Evolutionary conservation across 2,329 filamentous ascomycete genomes (phyloP).

Genomic region (Rugonectria rugulosa): DNA sequence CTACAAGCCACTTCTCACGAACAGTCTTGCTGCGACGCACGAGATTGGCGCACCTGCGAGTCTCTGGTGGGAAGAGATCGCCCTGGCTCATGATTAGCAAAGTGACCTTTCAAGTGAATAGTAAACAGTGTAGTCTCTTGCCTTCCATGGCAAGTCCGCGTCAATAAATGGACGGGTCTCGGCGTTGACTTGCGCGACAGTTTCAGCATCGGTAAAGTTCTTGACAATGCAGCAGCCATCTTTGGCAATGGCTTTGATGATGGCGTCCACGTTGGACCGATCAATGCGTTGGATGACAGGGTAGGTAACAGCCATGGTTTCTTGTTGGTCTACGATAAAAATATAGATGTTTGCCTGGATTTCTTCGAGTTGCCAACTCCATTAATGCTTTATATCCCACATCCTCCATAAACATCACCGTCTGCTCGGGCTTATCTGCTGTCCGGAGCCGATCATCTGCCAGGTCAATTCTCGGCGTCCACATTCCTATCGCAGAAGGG

Average conservation of each 20-base stretch:
- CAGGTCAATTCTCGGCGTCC: conserved; percentile 1
- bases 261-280: conserved; percentile 10
- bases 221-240: conserved; percentile 16
- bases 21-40: conserved; percentile 12
- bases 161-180: conserved; percentile 16
- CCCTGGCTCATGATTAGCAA: not conserved
- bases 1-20: conserved; percentile 12
- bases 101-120: not conserved
- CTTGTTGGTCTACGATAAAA: not conserved
- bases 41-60: conserved; percentile 13
- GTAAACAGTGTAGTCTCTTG: not conserved
- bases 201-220: conserved; percentile 11
- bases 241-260: conserved; percentile 10
- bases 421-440: conserved; percentile 5
- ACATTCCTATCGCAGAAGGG: conserved; percentile 11
- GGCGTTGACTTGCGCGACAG: conserved; percentile 11
- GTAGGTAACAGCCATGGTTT: conserved; percentile 12
- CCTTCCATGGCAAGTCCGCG: conserved; percentile 18
- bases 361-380: not conserved
- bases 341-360: not conserved
- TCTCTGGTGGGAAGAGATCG: conserved; percentile 15
- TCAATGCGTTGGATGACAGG: conserved; percentile 15
- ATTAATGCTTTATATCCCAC: conserved; percentile 1
- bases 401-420: not conserved
- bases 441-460: not conserved